Evolutionary conservation across 1,284 basidiomycete species (phyloP), one percentile per base, ranked within the genome.

Genomic region (Mycosarcoma mackinlayi): DNA sequence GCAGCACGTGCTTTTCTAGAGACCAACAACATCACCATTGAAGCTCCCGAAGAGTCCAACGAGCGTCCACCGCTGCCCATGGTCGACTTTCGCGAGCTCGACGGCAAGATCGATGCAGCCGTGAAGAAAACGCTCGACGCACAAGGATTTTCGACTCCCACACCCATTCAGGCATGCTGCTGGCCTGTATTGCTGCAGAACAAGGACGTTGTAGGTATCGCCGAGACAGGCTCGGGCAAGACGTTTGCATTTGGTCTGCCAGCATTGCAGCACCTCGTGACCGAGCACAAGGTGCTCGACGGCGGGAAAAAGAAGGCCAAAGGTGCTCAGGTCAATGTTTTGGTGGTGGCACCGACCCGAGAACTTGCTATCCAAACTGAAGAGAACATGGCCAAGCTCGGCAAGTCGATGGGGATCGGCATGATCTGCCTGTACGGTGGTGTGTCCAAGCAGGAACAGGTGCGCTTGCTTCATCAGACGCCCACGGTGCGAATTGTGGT

Each of bases 171-270:
- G 83, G 90, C 93, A 5, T 96, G 93, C 78, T 90, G 94, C 30
- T 99, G 95, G 95, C 93, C 94, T 4, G 89, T 92, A 18, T 88
- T 92, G 6, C 85, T 98, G 27, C 86, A 87, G 49, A 91, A 92
- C 4, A 87, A 87, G 68, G 94, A 98, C 83, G 92, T 96, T 0
- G 90, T 99, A 31, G 95, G 95, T 60, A 94, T 99, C 67, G 95
- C 96, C 14, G 94, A 98, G 86, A 99, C 95, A 2, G 96, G 84
- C 14, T 76, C 81, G 72, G 96, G 95, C 9, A 99, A 99, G 86
- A 99, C 95, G 0, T 87, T 98, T 16, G 92, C 94, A 0, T 99
- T 99, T 80, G 95, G 94, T 45, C 89, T 98, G 31, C 95, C 95
- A 9, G 92, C 92, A 1, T 86, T 95, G 37, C 85, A 89, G 54